Base-by-base conservation (phyloP, 306 rosid species). In the Rubus idaeus region DNA sequence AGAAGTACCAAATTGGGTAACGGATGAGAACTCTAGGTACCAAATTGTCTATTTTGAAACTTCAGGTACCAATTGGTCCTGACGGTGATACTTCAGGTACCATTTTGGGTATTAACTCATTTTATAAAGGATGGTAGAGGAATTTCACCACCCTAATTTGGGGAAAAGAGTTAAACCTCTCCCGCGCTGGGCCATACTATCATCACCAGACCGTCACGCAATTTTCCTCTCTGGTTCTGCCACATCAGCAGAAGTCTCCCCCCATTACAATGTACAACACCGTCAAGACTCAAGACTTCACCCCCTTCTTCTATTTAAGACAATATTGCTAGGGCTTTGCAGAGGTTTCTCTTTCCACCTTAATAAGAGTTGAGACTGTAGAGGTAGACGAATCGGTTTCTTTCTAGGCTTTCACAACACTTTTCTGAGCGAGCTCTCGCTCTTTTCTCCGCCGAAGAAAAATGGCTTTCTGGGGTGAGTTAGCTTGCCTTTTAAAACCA, bases 381-480 rank as follows among this genome's bases (percentile, higher is more conserved):
- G 67, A 8, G 17, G 68, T 4, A 63, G 9, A 9, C 44, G 60
- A 70, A 14, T 4, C 60, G 39, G 18, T 35, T n/a, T n/a, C 9
- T 60, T 41, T 52, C 58, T 26, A 2, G 42, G 70, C 51, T 20
- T 82, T 71, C 20, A 4, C 49, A n/a, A 42, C 5, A 5, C 30
- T 5, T 8, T 46, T 8, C 41, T 53, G 40, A 3, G 37, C 44
- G 21, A 18, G 63, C 78, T 75, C 40, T 30, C 18, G 9, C n/a
- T 71, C 74, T 9, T 77, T 17, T 42, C 47, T 62, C 40, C 8
- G 13, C 5, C 16, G 7, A 17, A 23, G 5, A 17, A 8, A n/a
- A 75, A 93, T 93, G 97, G 89, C 96, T 77, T 90, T 93, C 83
- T 93, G 97, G 97, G 97, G 96, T 88, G 81, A 80, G 73, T 66